Percentiles rank a stretch among this genome's conserved stretches.
These are phyloP conservation scores for Pseudogymnoascus pannorum DNA, from an alignment of 2,329 filamentous ascomycete genomes.

Conservation along the genomic window DNA sequence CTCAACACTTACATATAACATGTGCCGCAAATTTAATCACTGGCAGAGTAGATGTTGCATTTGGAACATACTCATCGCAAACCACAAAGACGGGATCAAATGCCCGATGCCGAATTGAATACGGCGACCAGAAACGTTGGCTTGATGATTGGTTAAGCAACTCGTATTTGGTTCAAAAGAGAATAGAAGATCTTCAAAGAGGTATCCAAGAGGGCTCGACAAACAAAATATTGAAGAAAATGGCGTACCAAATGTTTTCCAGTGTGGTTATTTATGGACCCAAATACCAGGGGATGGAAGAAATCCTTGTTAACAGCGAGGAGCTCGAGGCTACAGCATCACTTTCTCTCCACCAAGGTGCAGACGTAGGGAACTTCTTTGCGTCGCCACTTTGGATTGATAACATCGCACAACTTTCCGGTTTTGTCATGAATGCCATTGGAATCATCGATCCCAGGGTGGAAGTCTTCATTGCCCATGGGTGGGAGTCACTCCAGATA, in stretches of 20 bases:
- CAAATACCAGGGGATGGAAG: conserved; percentile 50
- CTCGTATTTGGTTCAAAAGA: conserved; percentile 60
- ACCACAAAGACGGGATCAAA: no score
- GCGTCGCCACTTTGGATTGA: conserved; percentile 50
- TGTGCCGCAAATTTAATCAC: conserved; percentile 51
- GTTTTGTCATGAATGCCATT: conserved; percentile 50
- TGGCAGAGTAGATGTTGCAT: no score
- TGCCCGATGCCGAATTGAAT: conserved; percentile 53
- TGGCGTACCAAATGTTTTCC: conserved; percentile 67
- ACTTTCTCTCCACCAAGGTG: conserved; percentile 40
- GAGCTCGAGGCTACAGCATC: conserved; percentile 37
- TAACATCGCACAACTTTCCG: conserved; percentile 47
- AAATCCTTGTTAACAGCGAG: conserved; percentile 46
- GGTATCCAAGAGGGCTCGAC: conserved; percentile 59
- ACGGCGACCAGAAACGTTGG: conserved; percentile 53
- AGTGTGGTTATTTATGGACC: conserved; percentile 49
- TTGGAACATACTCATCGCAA: no score
- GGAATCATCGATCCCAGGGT: conserved; percentile 47
- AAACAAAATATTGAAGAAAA: conserved; percentile 64
- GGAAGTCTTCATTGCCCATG: conserved; percentile 52
- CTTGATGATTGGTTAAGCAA: conserved; percentile 58
- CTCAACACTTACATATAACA: conserved; percentile 51
- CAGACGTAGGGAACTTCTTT: conserved; percentile 43
- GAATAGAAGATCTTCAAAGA: conserved; percentile 49
- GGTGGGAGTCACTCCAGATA: conserved; percentile 48